Base-by-base conservation (phyloP, 345 rosid genomes). In the Heritiera littoralis region DNA sequence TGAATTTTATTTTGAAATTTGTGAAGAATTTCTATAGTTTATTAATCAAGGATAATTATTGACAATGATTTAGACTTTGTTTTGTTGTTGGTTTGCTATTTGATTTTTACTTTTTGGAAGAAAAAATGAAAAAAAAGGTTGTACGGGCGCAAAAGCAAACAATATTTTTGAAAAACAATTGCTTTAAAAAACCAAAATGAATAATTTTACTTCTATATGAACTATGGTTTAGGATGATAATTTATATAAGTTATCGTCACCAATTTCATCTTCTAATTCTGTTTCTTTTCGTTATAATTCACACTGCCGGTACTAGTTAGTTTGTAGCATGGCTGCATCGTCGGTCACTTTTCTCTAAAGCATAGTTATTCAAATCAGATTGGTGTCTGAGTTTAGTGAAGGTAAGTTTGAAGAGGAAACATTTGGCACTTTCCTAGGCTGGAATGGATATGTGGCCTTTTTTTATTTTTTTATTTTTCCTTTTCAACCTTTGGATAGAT, bases 391-490 rank as follows among this genome's bases (percentile, higher is more conserved):
- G 49, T 7, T 66, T 40, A 40, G 13, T 66, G 18, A 66, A 41
- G 51, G 51, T 41, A 66, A 48, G 64, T 61, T 51, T 79, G 72
- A 63, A 54, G 18, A 15, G 55, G 56, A 63, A 73, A 48, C 48
- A 17, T 64, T 40, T 71, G 4, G 30, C 52, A n/a, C 9, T 17
- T 56, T 35, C 14, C 32, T 28, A 52, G 49, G 28, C 43, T 72
- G 46, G 43, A 51, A 49, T 58, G 63, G 32, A 61, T 45, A 68
- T 14, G 35, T 43, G 75, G 67, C 38, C 58, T 23, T 23, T 23
- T 23, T 23, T 23, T 71, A 7, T 40, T 67, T 38, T 38, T 77
- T 14, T 20, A 68, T 68, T 68, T 46, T 46, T 46, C 18, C 17
- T 23, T 69, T 13, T 46, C 17, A 23, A 59, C 18, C 48, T 48